A percentile compares a stretch with the other conserved stretches of the same genome.
phyloP scores from a whole-genome alignment of 2,329 filamentous ascomycete genomes.

The Sphaerulina vaccinii region DNA sequence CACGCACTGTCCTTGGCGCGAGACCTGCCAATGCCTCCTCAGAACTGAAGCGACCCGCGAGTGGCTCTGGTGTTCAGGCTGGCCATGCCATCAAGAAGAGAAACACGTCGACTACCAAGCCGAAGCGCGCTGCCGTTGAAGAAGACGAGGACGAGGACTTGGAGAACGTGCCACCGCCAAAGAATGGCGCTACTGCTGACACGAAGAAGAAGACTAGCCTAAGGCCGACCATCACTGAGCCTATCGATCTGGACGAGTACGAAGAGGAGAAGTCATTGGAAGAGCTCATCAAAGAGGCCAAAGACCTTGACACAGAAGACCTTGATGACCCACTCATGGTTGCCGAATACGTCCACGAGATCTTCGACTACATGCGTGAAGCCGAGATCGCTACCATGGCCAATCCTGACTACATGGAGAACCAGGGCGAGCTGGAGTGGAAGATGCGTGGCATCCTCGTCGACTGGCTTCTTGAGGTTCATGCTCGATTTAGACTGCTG shows the following conservation, averaged over 20 bases:
- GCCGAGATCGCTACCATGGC: slow-evolving; percentile 78
- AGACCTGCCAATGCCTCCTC: slow-evolving; percentile 66
- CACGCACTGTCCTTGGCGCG: slow-evolving; percentile 61
- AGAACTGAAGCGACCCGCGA: slow-evolving; percentile 70
- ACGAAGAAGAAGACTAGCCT: slow-evolving; percentile 49
- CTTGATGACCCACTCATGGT: slow-evolving; percentile 95
- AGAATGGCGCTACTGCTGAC: slow-evolving; percentile 40
- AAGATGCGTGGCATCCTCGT: slow-evolving; percentile 96
- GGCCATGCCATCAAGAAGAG: slow-evolving; percentile 67
- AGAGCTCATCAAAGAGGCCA: slow-evolving; percentile 46
- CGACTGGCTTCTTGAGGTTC: slow-evolving; percentile 98
- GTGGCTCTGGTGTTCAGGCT: slow-evolving; percentile 67
- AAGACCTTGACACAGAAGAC: slow-evolving; percentile 80
- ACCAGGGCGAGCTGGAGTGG: slow-evolving; percentile 95
- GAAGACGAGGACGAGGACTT: slow-evolving; percentile 54
- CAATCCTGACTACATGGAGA: slow-evolving; percentile 91
- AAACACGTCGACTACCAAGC: slow-evolving; percentile 54
- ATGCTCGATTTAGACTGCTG: slow-evolving; percentile 91
- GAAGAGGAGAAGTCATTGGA: slow-evolving; percentile 37
- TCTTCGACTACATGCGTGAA: slow-evolving; percentile 91
- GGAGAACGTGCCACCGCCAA: slow-evolving; percentile 69
- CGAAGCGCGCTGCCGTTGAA: slow-evolving; percentile 43
- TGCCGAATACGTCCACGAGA: slow-evolving; percentile 93
- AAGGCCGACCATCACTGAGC: slow-evolving; percentile 38
- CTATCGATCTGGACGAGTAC: slow-evolving; percentile 37